phyloP scores from a whole-genome alignment of 2,329 filamentous ascomycete species.

The Trichophyton schoenleinii region DNA sequence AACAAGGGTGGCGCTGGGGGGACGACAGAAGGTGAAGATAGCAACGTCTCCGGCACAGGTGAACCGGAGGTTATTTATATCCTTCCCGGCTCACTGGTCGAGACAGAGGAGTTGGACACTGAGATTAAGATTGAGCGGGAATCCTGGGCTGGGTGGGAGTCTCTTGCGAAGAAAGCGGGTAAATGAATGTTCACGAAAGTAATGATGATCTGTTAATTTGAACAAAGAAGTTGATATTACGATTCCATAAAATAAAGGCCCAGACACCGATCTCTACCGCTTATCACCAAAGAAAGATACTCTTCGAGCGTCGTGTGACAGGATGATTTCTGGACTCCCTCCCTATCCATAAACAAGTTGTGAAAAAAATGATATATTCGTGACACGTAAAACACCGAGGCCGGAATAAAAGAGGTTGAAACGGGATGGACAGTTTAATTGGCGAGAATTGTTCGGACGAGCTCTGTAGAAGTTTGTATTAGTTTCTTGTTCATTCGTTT shows the following conservation, averaged over 20 bases:
- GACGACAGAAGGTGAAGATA: conserved; percentile 13
- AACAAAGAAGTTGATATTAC: not conserved
- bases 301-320: conserved; percentile 2
- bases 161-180: not conserved
- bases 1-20: conserved; percentile 11
- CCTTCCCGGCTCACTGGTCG: conserved; percentile 46
- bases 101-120: conserved; percentile 43
- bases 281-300: not conserved
- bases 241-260: not conserved
- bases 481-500: conserved; percentile 8
- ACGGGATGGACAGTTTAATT: conserved; percentile 43
- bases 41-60: not conserved
- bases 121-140: conserved; percentile 23
- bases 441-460: conserved; percentile 75
- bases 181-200: not conserved
- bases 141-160: conserved; percentile 26
- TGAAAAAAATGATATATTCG: conserved; percentile 4
- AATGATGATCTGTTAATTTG: not conserved
- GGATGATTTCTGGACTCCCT: conserved; percentile 1
- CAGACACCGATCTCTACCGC: not conserved
- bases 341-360: not conserved
- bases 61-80: conserved; percentile 42
- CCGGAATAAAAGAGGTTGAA: not conserved
- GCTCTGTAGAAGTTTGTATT: conserved; percentile 41
- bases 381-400: conserved; percentile 2